Percentiles rank a stretch among this genome's conserved stretches.
These are phyloP conservation scores for Beauveria brongniartii DNA, from an alignment of 2,329 filamentous ascomycete species.

Conservation along the genomic window DNA sequence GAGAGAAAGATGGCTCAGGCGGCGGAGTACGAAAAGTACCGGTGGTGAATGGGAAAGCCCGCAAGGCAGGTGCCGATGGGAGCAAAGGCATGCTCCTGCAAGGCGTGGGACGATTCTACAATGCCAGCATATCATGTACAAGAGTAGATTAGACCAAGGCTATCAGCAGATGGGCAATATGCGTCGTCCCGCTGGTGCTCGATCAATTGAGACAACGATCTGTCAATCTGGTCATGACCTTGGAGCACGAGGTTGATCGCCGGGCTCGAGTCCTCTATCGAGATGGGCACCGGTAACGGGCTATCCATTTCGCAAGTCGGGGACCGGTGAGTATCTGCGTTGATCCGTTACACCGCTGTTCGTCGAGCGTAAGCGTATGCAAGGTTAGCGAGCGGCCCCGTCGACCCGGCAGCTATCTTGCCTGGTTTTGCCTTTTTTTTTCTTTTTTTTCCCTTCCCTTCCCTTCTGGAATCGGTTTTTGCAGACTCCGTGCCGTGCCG, in stretches of 20 bases:
- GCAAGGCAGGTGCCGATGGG: neutral
- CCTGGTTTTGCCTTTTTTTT: too few relatives aligned
- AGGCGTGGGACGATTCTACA: neutral
- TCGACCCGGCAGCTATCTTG: neutral
- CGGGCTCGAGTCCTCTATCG: neutral
- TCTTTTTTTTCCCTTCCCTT: too few relatives aligned
- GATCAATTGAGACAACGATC: neutral
- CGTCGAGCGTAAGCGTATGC: neutral
- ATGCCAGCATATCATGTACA: slow-evolving; percentile 1
- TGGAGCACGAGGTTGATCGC: neutral
- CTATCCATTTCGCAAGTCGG: neutral
- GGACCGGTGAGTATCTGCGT: neutral
- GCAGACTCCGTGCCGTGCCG: too few relatives aligned
- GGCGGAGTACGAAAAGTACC: slow-evolving; percentile 47
- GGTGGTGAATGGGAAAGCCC: slow-evolving; percentile 18
- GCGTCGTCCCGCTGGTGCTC: neutral
- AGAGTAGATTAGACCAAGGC: neutral
- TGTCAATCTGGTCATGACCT: neutral
- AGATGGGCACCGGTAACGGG: neutral
- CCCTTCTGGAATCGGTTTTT: too few relatives aligned
- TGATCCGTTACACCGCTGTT: neutral
- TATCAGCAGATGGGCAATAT: neutral
- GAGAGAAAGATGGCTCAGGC: slow-evolving; percentile 61
- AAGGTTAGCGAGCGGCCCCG: neutral
- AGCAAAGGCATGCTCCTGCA: neutral